These are phyloP conservation scores for Mortierella antarctica DNA, from an alignment of 192 early-diverging fungal genomes.

Conservation along the genomic window DNA sequence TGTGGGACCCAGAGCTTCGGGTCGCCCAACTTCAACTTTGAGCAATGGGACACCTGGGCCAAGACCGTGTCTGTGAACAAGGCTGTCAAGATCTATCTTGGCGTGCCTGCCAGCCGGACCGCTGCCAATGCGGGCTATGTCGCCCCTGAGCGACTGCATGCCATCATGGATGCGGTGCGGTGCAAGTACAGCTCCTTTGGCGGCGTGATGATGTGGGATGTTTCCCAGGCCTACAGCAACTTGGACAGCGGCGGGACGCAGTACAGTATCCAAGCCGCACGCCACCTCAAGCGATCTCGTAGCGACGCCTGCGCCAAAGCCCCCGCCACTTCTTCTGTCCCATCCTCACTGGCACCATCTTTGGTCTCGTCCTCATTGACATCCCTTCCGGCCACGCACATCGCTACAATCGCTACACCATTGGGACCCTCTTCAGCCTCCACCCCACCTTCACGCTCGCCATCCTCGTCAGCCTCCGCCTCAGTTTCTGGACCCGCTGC, in stretches of 20 bases:
- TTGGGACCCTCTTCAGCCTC: neutral
- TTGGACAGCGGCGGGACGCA: constrained; percentile 18
- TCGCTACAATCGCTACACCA: neutral
- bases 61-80: constrained; percentile 65
- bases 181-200: constrained; percentile 69
- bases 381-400: neutral
- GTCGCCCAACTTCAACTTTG: constrained; percentile 74
- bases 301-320: constrained; percentile 5
- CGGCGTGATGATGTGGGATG: constrained; percentile 83
- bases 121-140: constrained; percentile 72
- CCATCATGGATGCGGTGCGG: constrained; percentile 60
- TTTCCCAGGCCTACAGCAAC: constrained; percentile 70
- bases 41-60: constrained; percentile 78
- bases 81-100: constrained; percentile 71
- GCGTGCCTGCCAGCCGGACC: constrained; percentile 66
- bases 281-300: constrained; percentile 13
- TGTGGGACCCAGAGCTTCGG: constrained; percentile 60
- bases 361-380: neutral
- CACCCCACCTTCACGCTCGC: neutral
- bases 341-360: neutral
- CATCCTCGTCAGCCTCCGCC: neutral
- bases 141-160: constrained; percentile 53
- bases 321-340: neutral
- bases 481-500: too few relatives aligned
- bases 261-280: constrained; percentile 11